These are phyloP conservation scores for Chamaecrista fasciculata DNA, from an alignment of 306 rosid genomes.

Conservation along the genomic window DNA sequence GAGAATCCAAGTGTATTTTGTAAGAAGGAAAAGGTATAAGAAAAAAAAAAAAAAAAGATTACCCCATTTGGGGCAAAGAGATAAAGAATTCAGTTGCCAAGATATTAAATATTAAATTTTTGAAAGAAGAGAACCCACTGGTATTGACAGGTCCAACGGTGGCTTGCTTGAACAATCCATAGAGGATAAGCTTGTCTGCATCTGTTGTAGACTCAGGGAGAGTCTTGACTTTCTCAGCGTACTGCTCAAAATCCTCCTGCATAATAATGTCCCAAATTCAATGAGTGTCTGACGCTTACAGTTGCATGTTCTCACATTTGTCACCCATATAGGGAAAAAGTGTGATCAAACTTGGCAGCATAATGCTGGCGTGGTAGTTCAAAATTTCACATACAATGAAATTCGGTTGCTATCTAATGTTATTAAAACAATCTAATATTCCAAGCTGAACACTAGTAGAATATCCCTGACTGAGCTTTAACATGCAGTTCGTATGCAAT, in stretches of 20 bases:
- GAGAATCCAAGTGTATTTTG: not conserved
- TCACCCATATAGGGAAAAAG: not conserved
- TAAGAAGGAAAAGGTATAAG: not conserved
- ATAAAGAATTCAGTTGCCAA: not conserved
- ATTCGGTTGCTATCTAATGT: not conserved
- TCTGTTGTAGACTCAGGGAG: slow-evolving; percentile 60
- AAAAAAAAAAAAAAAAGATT: not conserved
- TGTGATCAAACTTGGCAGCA: not conserved
- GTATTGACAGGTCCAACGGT: slow-evolving; percentile 85
- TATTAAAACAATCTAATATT: slow-evolving; percentile 14
- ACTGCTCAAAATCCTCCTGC: slow-evolving; percentile 92
- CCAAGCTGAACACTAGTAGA: slow-evolving; percentile 1
- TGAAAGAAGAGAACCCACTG: slow-evolving; percentile 40
- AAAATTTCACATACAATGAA: not conserved
- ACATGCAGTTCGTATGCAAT: not conserved
- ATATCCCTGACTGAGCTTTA: not conserved
- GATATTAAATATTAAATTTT: slow-evolving; percentile 3
- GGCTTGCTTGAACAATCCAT: slow-evolving; percentile 90
- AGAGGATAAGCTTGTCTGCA: slow-evolving; percentile 74
- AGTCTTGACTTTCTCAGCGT: slow-evolving; percentile 84
- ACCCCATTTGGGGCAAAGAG: not conserved
- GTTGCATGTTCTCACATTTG: not conserved
- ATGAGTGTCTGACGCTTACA: slow-evolving; percentile 5
- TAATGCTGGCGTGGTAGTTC: not conserved
- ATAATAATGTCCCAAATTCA: slow-evolving; percentile 28